Evolutionary conservation across 2,329 filamentous ascomycete genomes (phyloP).

Genomic region (Xylaria sp.): DNA sequence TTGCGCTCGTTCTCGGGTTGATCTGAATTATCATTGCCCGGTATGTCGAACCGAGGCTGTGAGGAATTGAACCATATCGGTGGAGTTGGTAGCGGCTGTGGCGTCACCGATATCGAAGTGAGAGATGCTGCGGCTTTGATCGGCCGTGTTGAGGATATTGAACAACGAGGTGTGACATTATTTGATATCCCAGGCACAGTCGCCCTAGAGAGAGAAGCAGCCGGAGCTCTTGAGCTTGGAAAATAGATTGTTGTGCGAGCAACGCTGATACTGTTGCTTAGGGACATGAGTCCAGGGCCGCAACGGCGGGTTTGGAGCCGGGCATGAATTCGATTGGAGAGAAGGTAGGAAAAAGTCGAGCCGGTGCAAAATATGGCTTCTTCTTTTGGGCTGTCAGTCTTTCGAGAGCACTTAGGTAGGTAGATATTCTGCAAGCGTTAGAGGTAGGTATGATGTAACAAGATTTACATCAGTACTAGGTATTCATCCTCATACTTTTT

Average conservation of each 20-base stretch:
- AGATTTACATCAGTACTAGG: not conserved
- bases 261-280: constrained; percentile 47
- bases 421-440: not conserved
- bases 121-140: constrained; percentile 33
- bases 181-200: constrained; percentile 15
- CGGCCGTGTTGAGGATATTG: constrained; percentile 25
- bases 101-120: constrained; percentile 29
- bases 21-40: constrained; percentile 42
- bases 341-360: constrained; percentile 2
- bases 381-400: not conserved
- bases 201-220: constrained; percentile 39
- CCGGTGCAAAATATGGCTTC: constrained; percentile 20
- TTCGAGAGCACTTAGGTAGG: not conserved
- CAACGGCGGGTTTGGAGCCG: constrained; percentile 39
- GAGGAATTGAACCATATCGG: constrained; percentile 60
- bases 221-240: constrained; percentile 43
- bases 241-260: constrained; percentile 48
- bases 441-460: constrained; percentile 34
- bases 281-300: constrained; percentile 52
- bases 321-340: constrained; percentile 44
- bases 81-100: constrained; percentile 51
- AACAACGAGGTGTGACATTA: constrained; percentile 16
- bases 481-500: constrained; percentile 7
- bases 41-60: constrained; percentile 46
- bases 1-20: constrained; percentile 66